These are phyloP conservation scores for Physocladia obscura DNA, from an alignment of 192 early-diverging fungal species.

Conservation along the genomic window DNA sequence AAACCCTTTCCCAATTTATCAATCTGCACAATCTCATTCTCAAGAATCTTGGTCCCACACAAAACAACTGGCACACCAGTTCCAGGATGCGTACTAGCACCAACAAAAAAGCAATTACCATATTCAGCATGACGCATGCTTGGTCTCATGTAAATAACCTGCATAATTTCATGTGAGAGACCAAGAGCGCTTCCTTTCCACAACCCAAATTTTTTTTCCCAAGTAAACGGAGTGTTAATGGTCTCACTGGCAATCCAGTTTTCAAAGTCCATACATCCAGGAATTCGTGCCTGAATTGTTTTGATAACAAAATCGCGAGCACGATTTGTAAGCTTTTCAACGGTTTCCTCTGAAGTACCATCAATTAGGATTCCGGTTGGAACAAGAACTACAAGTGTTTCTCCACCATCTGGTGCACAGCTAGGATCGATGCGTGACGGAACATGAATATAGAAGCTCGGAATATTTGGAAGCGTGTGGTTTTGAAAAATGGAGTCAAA, in stretches of 20 bases:
- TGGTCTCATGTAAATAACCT: constrained; percentile 57
- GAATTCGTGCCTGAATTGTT: constrained; percentile 33
- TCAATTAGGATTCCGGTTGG: constrained; percentile 50
- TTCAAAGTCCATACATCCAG: constrained; percentile 40
- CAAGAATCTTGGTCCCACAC: constrained; percentile 49
- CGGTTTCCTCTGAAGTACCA: constrained; percentile 3
- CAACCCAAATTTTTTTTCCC: constrained; percentile 58
- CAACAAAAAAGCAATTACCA: constrained; percentile 61
- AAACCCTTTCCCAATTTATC: constrained; percentile 3
- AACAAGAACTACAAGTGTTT: constrained; percentile 52
- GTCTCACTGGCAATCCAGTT: constrained; percentile 46
- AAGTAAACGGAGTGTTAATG: constrained; percentile 48
- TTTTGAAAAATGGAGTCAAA: constrained; percentile 58
- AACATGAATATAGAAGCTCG: constrained; percentile 59
- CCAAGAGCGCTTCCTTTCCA: constrained; percentile 60
- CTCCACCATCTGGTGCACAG: constrained; percentile 48
- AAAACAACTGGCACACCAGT: constrained; percentile 63
- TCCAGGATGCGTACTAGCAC: constrained; percentile 61
- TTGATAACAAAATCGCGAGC: constrained; percentile 45
- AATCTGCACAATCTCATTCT: constrained; percentile 38
- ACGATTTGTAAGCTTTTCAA: constrained; percentile 22
- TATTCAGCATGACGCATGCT: constrained; percentile 46
- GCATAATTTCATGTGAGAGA: constrained; percentile 49
- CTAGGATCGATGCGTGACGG: constrained; percentile 52
- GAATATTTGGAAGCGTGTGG: constrained; percentile 41